A percentile compares a stretch with the other conserved stretches of the same genome.
Conservation (phyloP, 23 red algal species). For the Gracilaria gracilis region DNA sequence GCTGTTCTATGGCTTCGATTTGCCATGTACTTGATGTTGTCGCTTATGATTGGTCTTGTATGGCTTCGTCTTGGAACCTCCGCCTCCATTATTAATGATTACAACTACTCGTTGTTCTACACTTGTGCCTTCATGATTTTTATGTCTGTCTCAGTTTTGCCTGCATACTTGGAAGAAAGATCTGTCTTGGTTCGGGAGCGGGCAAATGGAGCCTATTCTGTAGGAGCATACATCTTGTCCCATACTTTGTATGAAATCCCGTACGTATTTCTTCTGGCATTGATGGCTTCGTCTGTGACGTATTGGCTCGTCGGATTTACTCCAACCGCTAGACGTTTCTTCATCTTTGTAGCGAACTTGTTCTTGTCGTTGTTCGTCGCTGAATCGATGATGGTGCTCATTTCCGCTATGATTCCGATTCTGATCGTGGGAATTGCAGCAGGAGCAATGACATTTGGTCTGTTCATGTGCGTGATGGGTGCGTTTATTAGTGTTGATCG, state of each 20-base stretch:
- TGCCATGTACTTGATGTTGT: conserved; percentile 86
- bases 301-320: conserved; percentile 86
- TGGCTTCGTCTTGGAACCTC: conserved; percentile 75
- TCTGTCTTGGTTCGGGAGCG: conserved; percentile 81
- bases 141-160: conserved; percentile 81
- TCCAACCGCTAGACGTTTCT: conserved; percentile 58
- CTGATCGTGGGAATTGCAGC: conserved; percentile 83
- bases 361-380: conserved; percentile 80
- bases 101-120: conserved; percentile 79
- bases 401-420: conserved; percentile 80
- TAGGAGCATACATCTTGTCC: conserved; percentile 69
- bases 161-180: conserved; percentile 85
- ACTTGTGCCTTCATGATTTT: conserved; percentile 84
- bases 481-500: conserved; percentile 76
- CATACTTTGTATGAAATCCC: conserved; percentile 77
- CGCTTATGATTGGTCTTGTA: conserved; percentile 84
- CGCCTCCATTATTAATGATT: conserved; percentile 62
- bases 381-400: conserved; percentile 89
- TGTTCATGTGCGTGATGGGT: conserved; percentile 85
- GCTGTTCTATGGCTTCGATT: conserved; percentile 85
- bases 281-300: conserved; percentile 72
- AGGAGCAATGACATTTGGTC: conserved; percentile 76
- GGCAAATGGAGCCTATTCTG: conserved; percentile 81
- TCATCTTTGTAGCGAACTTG: conserved; percentile 82
- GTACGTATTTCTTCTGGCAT: conserved; percentile 78